Percentiles rank a stretch among this genome's conserved stretches.
These are phyloP conservation scores for Curvularia hawaiiensis DNA, from an alignment of 2,329 filamentous ascomycete species.

Conservation along the genomic window DNA sequence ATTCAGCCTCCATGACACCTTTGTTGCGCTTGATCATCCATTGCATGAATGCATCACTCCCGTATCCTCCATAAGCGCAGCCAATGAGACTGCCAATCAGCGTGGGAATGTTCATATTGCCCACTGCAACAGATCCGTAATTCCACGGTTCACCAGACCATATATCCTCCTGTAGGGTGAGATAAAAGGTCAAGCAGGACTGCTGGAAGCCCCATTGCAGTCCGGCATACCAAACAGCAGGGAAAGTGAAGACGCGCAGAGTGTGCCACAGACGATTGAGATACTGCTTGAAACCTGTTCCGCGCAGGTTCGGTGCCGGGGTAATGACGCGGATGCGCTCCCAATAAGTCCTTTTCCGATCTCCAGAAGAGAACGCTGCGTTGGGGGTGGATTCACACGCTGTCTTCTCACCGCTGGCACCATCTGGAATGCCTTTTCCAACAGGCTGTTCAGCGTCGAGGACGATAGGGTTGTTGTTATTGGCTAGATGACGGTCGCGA, in stretches of 20 bases:
- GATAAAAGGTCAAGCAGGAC: constrained; percentile 3
- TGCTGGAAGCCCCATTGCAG: constrained; percentile 5
- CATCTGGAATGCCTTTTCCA: background rate
- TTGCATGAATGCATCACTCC: constrained; percentile 1
- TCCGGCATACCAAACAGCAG: constrained; percentile 2
- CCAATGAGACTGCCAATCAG: constrained; percentile 2
- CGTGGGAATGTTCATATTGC: constrained; percentile 4
- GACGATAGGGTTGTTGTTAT: background rate
- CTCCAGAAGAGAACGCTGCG: background rate
- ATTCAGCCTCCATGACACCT: constrained; percentile 4
- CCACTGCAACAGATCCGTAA: constrained; percentile 1
- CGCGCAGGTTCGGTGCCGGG: constrained; percentile 2
- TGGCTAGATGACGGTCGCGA: background rate
- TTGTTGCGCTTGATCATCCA: constrained; percentile 5
- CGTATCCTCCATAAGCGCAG: constrained; percentile 3
- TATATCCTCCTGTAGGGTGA: background rate
- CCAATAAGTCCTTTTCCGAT: constrained; percentile 1
- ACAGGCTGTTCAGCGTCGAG: constrained; percentile 1
- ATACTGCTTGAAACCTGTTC: constrained; percentile 2
- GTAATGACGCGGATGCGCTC: constrained; percentile 1
- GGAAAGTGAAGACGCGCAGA: constrained; percentile 1
- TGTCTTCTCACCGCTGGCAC: background rate
- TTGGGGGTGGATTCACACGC: background rate
- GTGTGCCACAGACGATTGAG: constrained; percentile 2
- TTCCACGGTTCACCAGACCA: background rate